A percentile compares a stretch with the other conserved stretches of the same genome.
These are phyloP conservation scores for Perkinsus marinus DNA, from an alignment of 169 alveolate species.

Conservation along the genomic window DNA sequence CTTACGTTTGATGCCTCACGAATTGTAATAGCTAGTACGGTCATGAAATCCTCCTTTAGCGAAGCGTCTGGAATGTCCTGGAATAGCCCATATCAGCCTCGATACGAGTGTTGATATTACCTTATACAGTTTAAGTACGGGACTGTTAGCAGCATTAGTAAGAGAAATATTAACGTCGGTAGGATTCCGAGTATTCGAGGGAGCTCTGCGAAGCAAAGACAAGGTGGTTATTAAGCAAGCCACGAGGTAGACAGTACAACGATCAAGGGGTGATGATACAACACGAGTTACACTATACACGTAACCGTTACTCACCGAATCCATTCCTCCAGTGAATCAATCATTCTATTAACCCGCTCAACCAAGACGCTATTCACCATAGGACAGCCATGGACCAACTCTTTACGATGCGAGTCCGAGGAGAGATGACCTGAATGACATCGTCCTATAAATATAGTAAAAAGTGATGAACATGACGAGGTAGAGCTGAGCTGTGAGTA, in stretches of 20 bases:
- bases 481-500: no score
- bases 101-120: not conserved
- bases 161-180: not conserved
- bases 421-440: not conserved
- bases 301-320: not conserved
- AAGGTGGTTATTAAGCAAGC: no score
- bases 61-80: not conserved
- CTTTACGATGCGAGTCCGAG: not conserved
- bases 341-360: not conserved
- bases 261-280: no score
- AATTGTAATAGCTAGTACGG: not conserved
- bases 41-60: not conserved
- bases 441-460: no score
- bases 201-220: not conserved
- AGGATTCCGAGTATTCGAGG: not conserved
- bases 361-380: not conserved
- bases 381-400: not conserved
- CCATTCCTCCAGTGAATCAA: not conserved
- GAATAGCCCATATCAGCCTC: not conserved
- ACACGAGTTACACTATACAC: no score
- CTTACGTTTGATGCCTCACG: not conserved
- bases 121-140: not conserved
- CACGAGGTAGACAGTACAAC: no score
- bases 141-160: not conserved
- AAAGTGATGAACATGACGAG: no score